phyloP scores from a whole-genome alignment of 1,284 basidiomycete species.

The Cerioporus squamosus region DNA sequence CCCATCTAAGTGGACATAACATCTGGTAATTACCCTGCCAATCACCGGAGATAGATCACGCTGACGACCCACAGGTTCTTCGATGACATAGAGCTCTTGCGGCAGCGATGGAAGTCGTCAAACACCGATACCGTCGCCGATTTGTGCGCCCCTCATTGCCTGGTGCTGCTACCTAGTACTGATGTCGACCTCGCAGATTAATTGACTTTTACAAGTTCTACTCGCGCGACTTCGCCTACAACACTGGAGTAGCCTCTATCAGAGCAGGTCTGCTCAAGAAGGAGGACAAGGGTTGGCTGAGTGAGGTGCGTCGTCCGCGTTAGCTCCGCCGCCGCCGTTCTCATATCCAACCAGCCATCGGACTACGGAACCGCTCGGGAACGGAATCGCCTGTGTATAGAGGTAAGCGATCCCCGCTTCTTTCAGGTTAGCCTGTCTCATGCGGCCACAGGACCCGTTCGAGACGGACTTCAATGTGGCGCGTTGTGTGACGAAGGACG shows the following conservation, averaged over 20 bases:
- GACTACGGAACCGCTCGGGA: conserved; percentile 80
- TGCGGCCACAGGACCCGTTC: conserved; percentile 82
- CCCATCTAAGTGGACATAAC: conserved; percentile 82
- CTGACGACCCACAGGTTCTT: conserved; percentile 73
- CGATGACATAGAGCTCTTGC: conserved; percentile 92
- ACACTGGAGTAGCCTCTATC: conserved; percentile 90
- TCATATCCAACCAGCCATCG: conserved; percentile 28
- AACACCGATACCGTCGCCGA: conserved; percentile 95
- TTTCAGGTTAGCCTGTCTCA: conserved; percentile 11
- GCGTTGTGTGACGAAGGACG: conserved; percentile 95
- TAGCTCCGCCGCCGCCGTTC: not conserved
- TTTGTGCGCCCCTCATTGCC: conserved; percentile 55
- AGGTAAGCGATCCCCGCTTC: conserved; percentile 52
- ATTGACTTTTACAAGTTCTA: conserved; percentile 99
- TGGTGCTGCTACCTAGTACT: not conserved
- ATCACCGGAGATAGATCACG: not conserved
- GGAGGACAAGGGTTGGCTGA: conserved; percentile 91
- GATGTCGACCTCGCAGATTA: conserved; percentile 52
- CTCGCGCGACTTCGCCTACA: conserved; percentile 92
- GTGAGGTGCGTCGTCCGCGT: conserved; percentile 65
- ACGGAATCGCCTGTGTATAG: conserved; percentile 92
- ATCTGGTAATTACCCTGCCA: conserved; percentile 61
- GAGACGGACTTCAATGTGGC: conserved; percentile 96
- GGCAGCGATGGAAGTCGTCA: conserved; percentile 92
- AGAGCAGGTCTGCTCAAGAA: conserved; percentile 90